These are phyloP conservation scores for Xylariaceae sp. DNA, from an alignment of 2,329 filamentous ascomycete species.

Conservation along the genomic window DNA sequence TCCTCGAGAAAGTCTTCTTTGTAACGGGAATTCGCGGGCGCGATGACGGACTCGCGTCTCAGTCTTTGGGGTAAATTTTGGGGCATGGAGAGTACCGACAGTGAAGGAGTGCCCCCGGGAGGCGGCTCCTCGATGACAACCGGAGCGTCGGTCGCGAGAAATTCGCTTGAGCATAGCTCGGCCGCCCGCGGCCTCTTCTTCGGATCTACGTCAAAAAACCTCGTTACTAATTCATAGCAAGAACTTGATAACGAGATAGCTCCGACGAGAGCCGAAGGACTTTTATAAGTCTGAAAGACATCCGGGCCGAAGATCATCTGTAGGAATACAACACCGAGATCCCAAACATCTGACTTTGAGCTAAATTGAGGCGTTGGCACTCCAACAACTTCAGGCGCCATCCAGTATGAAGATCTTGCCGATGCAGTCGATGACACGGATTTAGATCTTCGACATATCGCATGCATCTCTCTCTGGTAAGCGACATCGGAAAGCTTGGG, in stretches of 20 bases:
- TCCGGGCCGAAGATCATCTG: conserved; percentile 91
- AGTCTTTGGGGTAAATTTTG: conserved; percentile 43
- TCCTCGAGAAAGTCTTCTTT: conserved; percentile 86
- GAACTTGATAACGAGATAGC: conserved; percentile 66
- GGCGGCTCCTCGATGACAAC: conserved; percentile 46
- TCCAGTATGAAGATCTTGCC: conserved; percentile 75
- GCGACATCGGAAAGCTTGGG: conserved; percentile 70
- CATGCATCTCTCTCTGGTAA: conserved; percentile 63
- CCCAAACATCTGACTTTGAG: conserved; percentile 88
- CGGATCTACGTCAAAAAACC: conserved; percentile 78
- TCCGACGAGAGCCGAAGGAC: conserved; percentile 67
- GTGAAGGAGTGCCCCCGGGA: conserved; percentile 35
- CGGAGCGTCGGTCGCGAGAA: conserved; percentile 59
- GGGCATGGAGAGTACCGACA: conserved; percentile 39
- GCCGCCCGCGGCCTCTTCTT: conserved; percentile 84
- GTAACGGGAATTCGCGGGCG: conserved; percentile 58
- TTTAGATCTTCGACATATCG: conserved; percentile 49
- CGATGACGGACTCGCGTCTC: conserved; percentile 55
- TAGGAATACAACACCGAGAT: conserved; percentile 82
- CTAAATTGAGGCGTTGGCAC: conserved; percentile 58
- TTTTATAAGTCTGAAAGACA: conserved; percentile 69
- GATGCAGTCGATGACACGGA: conserved; percentile 49
- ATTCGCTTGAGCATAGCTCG: conserved; percentile 59
- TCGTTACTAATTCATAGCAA: conserved; percentile 71
- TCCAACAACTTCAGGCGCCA: conserved; percentile 68